Base-by-base conservation (phyloP, 2,329 filamentous ascomycete species). In the Xylariales sp. region DNA sequence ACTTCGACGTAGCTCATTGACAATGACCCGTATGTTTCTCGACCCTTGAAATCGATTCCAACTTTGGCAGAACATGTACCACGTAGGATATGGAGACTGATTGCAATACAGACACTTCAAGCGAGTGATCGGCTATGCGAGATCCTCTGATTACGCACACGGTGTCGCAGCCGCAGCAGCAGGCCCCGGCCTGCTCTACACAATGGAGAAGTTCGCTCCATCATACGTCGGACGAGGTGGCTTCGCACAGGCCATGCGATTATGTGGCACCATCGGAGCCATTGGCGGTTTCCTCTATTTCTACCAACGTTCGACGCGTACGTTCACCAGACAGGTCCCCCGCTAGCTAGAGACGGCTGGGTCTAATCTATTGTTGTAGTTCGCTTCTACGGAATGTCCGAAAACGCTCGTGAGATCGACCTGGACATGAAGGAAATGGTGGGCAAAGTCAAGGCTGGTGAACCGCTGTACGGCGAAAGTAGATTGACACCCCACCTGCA, bases 351-450 rank as follows among this genome's bases (percentile, higher is more conserved):
- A 31, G 18, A 18, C n/a, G 22, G n/a, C n/a, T n/a, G n/a, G n/a
- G n/a, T n/a, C n/a, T n/a, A n/a, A n/a, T n/a, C n/a, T n/a, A n/a
- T n/a, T n/a, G n/a, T 6, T 33, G 49, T 59, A 95, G 89, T 91
- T 58, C 86, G 93, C 51, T 97, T 98, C 70, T 97, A 96, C 70
- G 93, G 93, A 56, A 88, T 90, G 67, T 83, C 79, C 35, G 93
- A 98, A 68, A 98, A 98, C 69, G 70, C 83, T 41, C 83, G 93
- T 56, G 93, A 98, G 66, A 73, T 93, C 44, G 86, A 95, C 50
- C 84, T 95, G 84, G 93, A 98, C 63, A 97, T 97, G 90, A 79
- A 80, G 51, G 93, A 98, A 69, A 98, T 98, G 93, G 90, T 96
- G 27, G 79, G 82, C 64, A 94, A 91, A 69, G 90, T 97, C 62